These are phyloP conservation scores for Triglochin maritima DNA, from an alignment of 106 monocot species.

Conservation along the genomic window DNA sequence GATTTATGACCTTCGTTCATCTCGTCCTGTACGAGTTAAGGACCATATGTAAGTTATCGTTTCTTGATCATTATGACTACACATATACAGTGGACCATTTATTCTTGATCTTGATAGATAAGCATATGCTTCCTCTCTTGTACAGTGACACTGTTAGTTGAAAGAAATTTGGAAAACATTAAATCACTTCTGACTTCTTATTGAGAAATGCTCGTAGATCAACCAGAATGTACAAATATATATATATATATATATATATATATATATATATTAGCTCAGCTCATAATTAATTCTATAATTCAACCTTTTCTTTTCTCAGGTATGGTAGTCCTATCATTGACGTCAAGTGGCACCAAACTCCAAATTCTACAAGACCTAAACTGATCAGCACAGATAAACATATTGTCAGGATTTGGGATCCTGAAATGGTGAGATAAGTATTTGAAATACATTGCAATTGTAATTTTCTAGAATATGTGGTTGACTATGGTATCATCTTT, in stretches of 20 bases:
- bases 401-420: constrained; percentile 84
- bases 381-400: constrained; percentile 68
- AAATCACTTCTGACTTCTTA: too few species aligned
- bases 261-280: too few species aligned
- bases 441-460: background rate
- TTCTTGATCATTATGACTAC: background rate
- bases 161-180: too few species aligned
- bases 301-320: constrained; percentile 25
- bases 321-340: constrained; percentile 67
- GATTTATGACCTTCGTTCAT: constrained; percentile 84
- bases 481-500: too few species aligned
- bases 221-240: too few species aligned
- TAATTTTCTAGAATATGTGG: background rate
- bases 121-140: too few species aligned
- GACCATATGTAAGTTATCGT: constrained; percentile 77
- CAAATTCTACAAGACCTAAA: constrained; percentile 66
- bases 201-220: too few species aligned
- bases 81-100: too few species aligned
- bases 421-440: constrained; percentile 49
- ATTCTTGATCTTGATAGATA: too few species aligned
- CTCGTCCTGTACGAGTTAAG: constrained; percentile 64
- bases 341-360: constrained; percentile 92
- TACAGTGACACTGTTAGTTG: too few species aligned
- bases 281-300: background rate
- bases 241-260: too few species aligned